Conservation (phyloP, 768 basidiomycete species). For the Tricholoma terreum region DNA sequence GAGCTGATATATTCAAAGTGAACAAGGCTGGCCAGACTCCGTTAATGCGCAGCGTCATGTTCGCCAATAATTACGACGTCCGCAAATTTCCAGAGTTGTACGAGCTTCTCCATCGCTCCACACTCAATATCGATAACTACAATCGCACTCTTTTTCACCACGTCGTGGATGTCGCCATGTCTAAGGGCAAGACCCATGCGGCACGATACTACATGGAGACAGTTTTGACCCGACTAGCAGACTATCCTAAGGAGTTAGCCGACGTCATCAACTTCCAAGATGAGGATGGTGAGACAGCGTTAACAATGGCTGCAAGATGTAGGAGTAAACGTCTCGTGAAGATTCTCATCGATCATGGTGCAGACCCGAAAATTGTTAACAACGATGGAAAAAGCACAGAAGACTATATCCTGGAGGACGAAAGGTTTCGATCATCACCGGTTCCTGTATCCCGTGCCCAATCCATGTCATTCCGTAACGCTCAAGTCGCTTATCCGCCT, state of each 20-base stretch:
- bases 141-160: constrained; percentile 99
- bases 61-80: constrained; percentile 98
- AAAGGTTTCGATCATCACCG: constrained; percentile 92
- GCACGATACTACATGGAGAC: constrained; percentile 99
- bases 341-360: constrained; percentile 92
- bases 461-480: constrained; percentile 72
- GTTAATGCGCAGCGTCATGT: constrained; percentile 99
- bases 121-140: constrained; percentile 96
- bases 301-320: constrained; percentile 95
- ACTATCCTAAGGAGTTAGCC: constrained; percentile 93
- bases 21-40: constrained; percentile 97
- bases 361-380: constrained; percentile 92
- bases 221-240: constrained; percentile 78
- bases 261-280: constrained; percentile 99
- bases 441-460: constrained; percentile 65
- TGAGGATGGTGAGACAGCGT: constrained; percentile 96
- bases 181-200: constrained; percentile 96
- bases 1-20: constrained; percentile 95
- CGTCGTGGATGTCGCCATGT: constrained; percentile 95
- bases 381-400: constrained; percentile 95
- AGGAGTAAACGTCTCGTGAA: constrained; percentile 94
- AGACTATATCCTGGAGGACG: constrained; percentile 98
- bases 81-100: constrained; percentile 98
- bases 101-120: constrained; percentile 95
- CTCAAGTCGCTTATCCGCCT: constrained; percentile 56